Conservation (phyloP, 228 moss, liverwort and hornwort species). For the Sphagnum fallax region DNA sequence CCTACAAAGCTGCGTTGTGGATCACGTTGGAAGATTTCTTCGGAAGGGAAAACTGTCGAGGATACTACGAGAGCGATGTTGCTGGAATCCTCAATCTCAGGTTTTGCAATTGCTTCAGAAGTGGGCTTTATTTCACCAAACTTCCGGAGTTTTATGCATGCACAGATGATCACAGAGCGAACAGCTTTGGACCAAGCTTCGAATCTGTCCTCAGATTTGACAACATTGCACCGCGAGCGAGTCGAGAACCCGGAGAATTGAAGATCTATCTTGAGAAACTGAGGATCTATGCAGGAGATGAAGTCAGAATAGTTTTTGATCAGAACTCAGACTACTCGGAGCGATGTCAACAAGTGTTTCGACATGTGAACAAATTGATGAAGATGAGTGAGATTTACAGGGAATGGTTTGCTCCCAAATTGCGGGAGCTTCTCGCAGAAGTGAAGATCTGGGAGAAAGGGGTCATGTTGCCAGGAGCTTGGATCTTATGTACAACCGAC, state of each 20-base stretch:
- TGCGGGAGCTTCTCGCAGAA: constrained; percentile 22
- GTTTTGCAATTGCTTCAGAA: constrained; percentile 35
- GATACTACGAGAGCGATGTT: constrained; percentile 41
- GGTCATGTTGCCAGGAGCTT: constrained; percentile 36
- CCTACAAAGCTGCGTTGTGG: constrained; percentile 42
- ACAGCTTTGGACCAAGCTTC: constrained; percentile 13
- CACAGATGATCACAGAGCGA: constrained; percentile 30
- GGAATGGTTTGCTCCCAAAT: constrained; percentile 36
- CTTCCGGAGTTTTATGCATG: constrained; percentile 35
- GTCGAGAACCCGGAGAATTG: constrained; percentile 22
- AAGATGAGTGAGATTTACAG: constrained; percentile 18
- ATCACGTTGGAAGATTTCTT: constrained; percentile 42
- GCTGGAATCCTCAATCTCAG: constrained; percentile 26
- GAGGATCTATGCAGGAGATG: constrained; percentile 18
- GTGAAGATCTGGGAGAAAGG: constrained; percentile 57
- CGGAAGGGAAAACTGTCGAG: constrained; percentile 34
- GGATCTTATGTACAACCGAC: constrained; percentile 43
- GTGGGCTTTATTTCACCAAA: constrained; percentile 37
- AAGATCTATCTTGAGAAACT: constrained; percentile 29
- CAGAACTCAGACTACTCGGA: constrained; percentile 26
- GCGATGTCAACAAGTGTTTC: constrained; percentile 24
- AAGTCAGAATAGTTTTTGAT: constrained; percentile 22
- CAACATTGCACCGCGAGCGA: constrained; percentile 4
- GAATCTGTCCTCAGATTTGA: constrained; percentile 16
- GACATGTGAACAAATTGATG: constrained; percentile 41